A percentile compares a stretch with the other conserved stretches of the same genome.
Evolutionary conservation across 306 rosid genomes (phyloP).

Genomic region (Dryas drummondii): DNA sequence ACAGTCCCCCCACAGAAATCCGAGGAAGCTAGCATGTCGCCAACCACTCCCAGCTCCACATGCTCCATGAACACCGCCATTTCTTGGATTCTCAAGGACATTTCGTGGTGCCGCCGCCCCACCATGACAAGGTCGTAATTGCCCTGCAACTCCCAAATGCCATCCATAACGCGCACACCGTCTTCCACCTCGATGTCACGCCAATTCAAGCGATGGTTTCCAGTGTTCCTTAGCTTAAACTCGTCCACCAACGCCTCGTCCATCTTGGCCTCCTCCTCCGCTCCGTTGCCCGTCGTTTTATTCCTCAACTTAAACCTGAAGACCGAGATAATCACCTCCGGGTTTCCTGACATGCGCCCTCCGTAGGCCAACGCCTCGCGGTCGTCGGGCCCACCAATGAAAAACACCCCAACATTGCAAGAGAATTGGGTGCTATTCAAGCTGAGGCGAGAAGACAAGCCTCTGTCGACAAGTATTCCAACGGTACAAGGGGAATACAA

Average conservation of each 20-base stretch:
- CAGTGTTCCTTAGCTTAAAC: constrained; percentile 35
- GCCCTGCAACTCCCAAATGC: constrained; percentile 3
- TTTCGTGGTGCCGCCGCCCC: constrained; percentile 31
- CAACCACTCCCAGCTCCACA: constrained; percentile 45
- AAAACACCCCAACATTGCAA: constrained; percentile 47
- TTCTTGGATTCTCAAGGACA: constrained; percentile 24
- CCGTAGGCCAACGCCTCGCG: constrained; percentile 61
- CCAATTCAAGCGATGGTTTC: constrained; percentile 9
- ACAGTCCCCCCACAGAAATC: constrained; percentile 43
- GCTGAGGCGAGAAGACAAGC: constrained; percentile 35
- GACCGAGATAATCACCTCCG: neutral
- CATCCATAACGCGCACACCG: constrained; percentile 23
- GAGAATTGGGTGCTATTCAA: neutral
- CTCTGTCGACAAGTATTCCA: constrained; percentile 63
- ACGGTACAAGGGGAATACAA: constrained; percentile 85
- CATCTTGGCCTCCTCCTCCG: constrained; percentile 15
- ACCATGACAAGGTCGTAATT: constrained; percentile 45
- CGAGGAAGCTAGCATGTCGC: constrained; percentile 48
- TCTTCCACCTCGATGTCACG: constrained; percentile 43
- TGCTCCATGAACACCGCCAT: constrained; percentile 46
- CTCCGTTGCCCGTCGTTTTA: neutral
- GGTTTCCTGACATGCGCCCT: constrained; percentile 38
- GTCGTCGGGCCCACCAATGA: constrained; percentile 78
- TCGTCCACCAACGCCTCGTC: constrained; percentile 48
- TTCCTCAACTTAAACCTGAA: neutral